Base-by-base conservation (phyloP, 2,329 filamentous ascomycete genomes). In the Penicillium decumbens region DNA sequence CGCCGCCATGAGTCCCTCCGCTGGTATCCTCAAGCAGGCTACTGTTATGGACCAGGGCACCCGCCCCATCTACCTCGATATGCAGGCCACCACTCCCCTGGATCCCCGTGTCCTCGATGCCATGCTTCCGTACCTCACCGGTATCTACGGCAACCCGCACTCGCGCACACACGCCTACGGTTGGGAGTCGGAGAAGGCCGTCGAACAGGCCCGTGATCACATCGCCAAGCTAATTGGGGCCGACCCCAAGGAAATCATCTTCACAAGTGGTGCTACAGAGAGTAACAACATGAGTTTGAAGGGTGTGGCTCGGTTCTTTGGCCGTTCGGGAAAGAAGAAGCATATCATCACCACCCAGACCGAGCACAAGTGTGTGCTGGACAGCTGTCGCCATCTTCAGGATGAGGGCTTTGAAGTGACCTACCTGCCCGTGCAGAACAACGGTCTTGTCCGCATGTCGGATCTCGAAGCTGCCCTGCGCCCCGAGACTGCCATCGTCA, bases 251-350 rank as follows among this genome's bases (percentile, higher is more conserved):
- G 93, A 98, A 70, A 97, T 98, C 58, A 95, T 98, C 63, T 97
- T 98, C 74, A 98, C 93, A 6, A 96, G 91, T 64, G 93, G 93
- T 47, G 93, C 93, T 13, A 98, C 93, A 0, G 93, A 98, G 76
- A 96, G 90, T 68, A 98, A 98, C 75, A 98, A 98, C 66, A 98
- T 98, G 93, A 95, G 90, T 72, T 89, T 98, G 76, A 98, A 98
- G 76, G 93, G 93, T 56, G 92, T 98, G 7, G 91, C 93, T 18
- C 82, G 92, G 56, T 98, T 98, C 75, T 96, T 96, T 69, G 90
- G 89, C 58, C 83, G 89, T 50, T 84, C 83, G 2, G 91, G 90
- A 63, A 96, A 96, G 82, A 97, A 97, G 83, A 95, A 88, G 75
- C 93, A 98, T 72, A 92, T 98, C 65, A 90, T 98, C 71, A 98